Conservation (phyloP, 345 rosid genomes). For the Citrus australasica region DNA sequence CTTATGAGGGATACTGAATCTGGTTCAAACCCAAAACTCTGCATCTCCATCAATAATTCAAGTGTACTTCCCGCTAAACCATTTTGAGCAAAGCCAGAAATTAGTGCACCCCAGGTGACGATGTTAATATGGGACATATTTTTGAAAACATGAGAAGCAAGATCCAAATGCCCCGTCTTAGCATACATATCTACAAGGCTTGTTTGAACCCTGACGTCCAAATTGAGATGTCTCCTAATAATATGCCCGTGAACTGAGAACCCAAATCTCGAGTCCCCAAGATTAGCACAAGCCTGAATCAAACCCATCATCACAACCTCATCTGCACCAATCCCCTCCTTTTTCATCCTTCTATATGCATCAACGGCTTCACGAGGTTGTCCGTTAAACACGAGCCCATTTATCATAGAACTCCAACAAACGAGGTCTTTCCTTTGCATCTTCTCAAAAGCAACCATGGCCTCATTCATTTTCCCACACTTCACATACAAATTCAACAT, state of each 20-base stretch:
- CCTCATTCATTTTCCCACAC: conserved; percentile 49
- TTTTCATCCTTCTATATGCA: conserved; percentile 51
- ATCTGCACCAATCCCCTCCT: conserved; percentile 59
- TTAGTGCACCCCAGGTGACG: conserved; percentile 60
- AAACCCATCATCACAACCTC: conserved; percentile 51
- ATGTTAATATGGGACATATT: conserved; percentile 41
- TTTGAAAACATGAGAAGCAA: conserved; percentile 46
- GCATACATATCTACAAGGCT: conserved; percentile 72
- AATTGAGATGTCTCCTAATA: conserved; percentile 43
- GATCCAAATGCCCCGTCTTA: conserved; percentile 52
- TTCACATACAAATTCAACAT: conserved; percentile 65
- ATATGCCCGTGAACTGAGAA: conserved; percentile 57
- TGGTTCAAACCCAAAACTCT: conserved; percentile 40
- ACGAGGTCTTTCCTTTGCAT: conserved; percentile 59
- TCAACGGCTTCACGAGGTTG: conserved; percentile 46
- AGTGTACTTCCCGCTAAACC: conserved; percentile 49
- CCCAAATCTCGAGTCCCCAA: conserved; percentile 47
- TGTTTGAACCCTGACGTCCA: conserved; percentile 46
- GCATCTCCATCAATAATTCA: conserved; percentile 53
- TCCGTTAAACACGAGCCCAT: conserved; percentile 50
- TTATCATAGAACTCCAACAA: conserved; percentile 73
- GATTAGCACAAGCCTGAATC: conserved; percentile 58
- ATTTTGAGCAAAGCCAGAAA: conserved; percentile 63
- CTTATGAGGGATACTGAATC: conserved; percentile 56
- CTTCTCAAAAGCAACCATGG: conserved; percentile 44